Evolutionary conservation across 140 eudicot species (phyloP), one percentile per base, ranked within the genome.

Genomic region (Oenanthe javanica): DNA sequence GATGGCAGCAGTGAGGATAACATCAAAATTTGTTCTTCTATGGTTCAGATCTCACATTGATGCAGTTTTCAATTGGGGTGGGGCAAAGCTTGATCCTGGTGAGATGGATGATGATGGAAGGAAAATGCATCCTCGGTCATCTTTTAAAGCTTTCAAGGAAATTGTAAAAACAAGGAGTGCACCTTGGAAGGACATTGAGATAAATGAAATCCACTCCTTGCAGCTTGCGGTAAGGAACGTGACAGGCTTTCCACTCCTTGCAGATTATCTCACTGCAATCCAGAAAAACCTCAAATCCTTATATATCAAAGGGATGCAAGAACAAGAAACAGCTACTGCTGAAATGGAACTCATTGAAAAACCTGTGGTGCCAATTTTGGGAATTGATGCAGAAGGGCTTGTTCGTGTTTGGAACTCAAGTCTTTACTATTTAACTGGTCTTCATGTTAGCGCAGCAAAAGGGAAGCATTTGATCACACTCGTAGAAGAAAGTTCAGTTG

Each of bases 401-500:
- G 70, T 63, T 63, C 15, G 14, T 21, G 70, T 38, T 38, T 63
- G 70, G 70, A 63, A 63, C 13, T 8, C 70, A 63, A n/a, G 8
- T 6, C 13, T 63, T 7, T n/a, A n/a, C 23, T 1, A 21, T 13
- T n/a, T 63, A 63, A 63, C 70, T 9, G 38, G 38, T 63, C 12
- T 63, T 63, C 38, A n/a, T 63, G 4, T 1, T 21, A 63, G 38
- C 38, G 38, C 12, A 63, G 36, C 38, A n/a, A 63, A n/a, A 7
- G 70, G 70, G 70, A 63, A n/a, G 70, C 70, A n/a, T 9, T 23
- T 63, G 38, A 38, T 63, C 70, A 63, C 38, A 63, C 70, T 63
- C 38, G 70, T 63, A 23, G 70, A 63, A 63, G 66, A 63, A 63
- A 63, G 70, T n/a, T 63, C 70, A 63, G 70, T 63, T 63, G 70